Base-by-base conservation (phyloP, 2,329 filamentous ascomycete genomes). In the Monosporascus sp. region DNA sequence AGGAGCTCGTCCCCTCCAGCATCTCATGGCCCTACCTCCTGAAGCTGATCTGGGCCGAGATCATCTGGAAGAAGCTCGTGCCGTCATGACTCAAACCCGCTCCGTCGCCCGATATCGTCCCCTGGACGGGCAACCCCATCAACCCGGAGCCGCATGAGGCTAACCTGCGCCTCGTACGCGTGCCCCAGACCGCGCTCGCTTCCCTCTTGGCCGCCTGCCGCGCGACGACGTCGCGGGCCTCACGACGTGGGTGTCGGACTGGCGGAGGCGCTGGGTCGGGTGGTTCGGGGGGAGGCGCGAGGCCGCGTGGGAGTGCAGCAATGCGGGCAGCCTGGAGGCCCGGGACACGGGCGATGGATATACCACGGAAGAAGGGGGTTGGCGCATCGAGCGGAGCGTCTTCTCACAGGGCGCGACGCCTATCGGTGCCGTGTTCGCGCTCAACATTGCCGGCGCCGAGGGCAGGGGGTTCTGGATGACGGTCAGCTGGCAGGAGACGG, bases 271-370 rank as follows among this genome's bases (percentile, higher is more conserved):
- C 55, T 76, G 75, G 57, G 55, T 59, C 4, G 60, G 63, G 1
- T 75, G 74, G 58, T 61, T 80, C 17, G 78, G 78, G 1, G 63
- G 68, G 50, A 59, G 66, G 14, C 71, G 78, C 9, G 62, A 68
- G 2, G 59, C 60, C 3, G 75, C 76, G 1, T 83, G 78, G 74
- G 75, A 77, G 55, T 59, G 83, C 5, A 81, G 76, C 55, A 84
- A 83, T 59, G 54, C 82, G 5, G 80, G 81, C 1, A 67, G 68
- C 15, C 60, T 77, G n/a, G 60, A 65, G 5, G 51, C 54, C 1
- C 47, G 37, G 9, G 45, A 27, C 9, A 48, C 54, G 6, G 52
- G 56, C 52, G 56, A 43, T 6, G 58, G 31, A 5, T 9, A 35
- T 35, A 5, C 9, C 9, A 5, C 35, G 20, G 51, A 46, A 22